Percentiles rank a stretch among this genome's conserved stretches.
phyloP scores from a whole-genome alignment of 306 rosid genomes.

The Macrotyloma uniflorum region DNA sequence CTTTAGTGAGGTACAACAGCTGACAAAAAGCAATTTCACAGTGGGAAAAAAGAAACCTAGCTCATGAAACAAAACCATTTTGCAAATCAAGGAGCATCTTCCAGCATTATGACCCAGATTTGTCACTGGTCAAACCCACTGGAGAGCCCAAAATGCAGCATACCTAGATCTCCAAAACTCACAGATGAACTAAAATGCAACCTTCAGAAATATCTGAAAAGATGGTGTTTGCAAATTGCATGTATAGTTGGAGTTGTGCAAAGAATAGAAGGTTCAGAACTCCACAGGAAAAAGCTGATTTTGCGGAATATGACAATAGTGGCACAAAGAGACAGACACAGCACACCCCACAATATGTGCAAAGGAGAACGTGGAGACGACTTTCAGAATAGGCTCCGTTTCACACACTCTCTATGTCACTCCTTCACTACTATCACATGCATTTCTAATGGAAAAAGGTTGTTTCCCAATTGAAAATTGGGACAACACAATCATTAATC shows the following conservation, averaged over 20 bases:
- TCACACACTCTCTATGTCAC: background rate
- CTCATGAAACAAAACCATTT: conserved; percentile 26
- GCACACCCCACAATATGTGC: conserved; percentile 44
- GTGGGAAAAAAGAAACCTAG: conserved; percentile 27
- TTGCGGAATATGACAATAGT: conserved; percentile 45
- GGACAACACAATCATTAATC: background rate
- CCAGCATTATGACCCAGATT: conserved; percentile 40
- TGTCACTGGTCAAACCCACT: background rate
- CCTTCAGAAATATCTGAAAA: conserved; percentile 36
- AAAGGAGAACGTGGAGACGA: conserved; percentile 74
- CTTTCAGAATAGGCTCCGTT: conserved; percentile 36
- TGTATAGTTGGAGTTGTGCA: background rate
- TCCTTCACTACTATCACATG: conserved; percentile 35
- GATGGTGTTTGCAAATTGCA: background rate
- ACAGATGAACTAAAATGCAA: conserved; percentile 40
- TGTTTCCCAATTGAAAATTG: conserved; percentile 13
- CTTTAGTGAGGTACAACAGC: conserved; percentile 20
- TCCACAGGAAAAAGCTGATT: conserved; percentile 26
- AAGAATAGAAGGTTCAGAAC: conserved; percentile 21
- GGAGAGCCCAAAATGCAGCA: conserved; percentile 41
- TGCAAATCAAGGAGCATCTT: conserved; percentile 42
- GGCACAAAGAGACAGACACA: conserved; percentile 5
- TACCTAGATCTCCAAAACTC: conserved; percentile 52
- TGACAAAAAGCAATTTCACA: conserved; percentile 34
- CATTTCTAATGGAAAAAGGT: background rate